Evolutionary conservation across 1,284 basidiomycete species (phyloP), one percentile per base, ranked within the genome.

Genomic region (Sanghuangporus baumii): DNA sequence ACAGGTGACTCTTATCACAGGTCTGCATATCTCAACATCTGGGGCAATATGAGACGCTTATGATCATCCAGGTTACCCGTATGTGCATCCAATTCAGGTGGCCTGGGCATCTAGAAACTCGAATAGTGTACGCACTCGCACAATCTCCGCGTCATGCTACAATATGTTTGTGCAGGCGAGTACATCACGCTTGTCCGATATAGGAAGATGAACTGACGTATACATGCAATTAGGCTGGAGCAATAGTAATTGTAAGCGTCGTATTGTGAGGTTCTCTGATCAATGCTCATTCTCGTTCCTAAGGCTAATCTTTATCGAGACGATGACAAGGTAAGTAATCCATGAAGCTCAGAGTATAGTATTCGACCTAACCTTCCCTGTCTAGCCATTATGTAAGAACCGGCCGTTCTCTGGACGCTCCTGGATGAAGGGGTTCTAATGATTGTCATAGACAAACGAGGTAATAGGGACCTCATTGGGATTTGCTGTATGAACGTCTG

Each of bases 51-150:
- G n/a, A 34, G 18, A 18, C 36, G 4, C 20, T 37, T 9, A 36
- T 18, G 14, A 18, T 16, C n/a, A 31, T 46, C 38, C 18, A 64
- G 63, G 63, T 75, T 82, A 71, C 77, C 84, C 61, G 18, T 79
- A 76, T 61, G 70, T 78, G 6, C 75, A 78, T 55, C 75, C 78
- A 1, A 73, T 79, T 1, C 77, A 86, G 69, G 83, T 86, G 0
- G 84, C 81, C 0, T 87, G 85, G 85, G 77, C 79, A 0, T 86
- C 84, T 6, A 76, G 83, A 54, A 86, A 86, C 69, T 86, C 85
- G 3, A 77, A 78, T 67, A 80, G 81, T 60, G 85, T 87, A 1
- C 74, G 80, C 46, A 83, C 79, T 69, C 79, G 84, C 50, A 85
- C 84, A 3, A 74, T 86, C 4, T 84, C 82, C 18, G 83, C 83